Percentiles rank a stretch among this genome's conserved stretches.
Evolutionary conservation across 805 yeast genomes (phyloP).

Genomic region (Komagataella kurtzmanii): DNA sequence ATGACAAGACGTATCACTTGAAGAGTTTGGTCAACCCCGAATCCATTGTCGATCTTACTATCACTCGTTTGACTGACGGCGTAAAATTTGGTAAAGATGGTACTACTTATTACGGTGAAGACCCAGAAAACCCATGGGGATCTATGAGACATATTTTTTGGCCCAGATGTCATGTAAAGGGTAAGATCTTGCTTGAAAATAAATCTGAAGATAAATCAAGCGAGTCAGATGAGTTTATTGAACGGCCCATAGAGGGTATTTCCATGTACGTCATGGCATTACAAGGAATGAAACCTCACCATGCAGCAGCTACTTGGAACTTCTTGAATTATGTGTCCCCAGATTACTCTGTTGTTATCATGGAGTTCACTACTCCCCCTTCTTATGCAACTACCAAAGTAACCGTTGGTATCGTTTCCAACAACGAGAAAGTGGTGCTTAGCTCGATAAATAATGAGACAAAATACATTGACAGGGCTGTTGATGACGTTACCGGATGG

Average conservation of each 20-base stretch:
- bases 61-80: slow-evolving; percentile 58
- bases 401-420: slow-evolving; percentile 61
- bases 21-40: slow-evolving; percentile 56
- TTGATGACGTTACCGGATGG: slow-evolving; percentile 80
- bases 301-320: slow-evolving; percentile 96
- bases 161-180: slow-evolving; percentile 75
- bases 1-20: slow-evolving; percentile 37
- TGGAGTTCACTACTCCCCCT: slow-evolving; percentile 93
- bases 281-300: slow-evolving; percentile 99
- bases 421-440: slow-evolving; percentile 44
- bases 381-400: slow-evolving; percentile 79
- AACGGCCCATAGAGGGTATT: slow-evolving; percentile 23
- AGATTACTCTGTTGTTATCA: slow-evolving; percentile 60
- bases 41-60: slow-evolving; percentile 54
- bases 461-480: slow-evolving; percentile 37
- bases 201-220: slow-evolving; percentile 8
- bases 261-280: slow-evolving; percentile 91
- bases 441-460: slow-evolving; percentile 51
- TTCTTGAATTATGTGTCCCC: slow-evolving; percentile 80
- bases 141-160: slow-evolving; percentile 91
- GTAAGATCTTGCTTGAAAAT: slow-evolving; percentile 40
- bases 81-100: slow-evolving; percentile 89
- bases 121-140: slow-evolving; percentile 85
- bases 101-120: slow-evolving; percentile 75
- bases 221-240: slow-evolving; percentile 8